Conservation (phyloP, 2,329 filamentous ascomycete species). For the Stachybotrys chartarum region DNA sequence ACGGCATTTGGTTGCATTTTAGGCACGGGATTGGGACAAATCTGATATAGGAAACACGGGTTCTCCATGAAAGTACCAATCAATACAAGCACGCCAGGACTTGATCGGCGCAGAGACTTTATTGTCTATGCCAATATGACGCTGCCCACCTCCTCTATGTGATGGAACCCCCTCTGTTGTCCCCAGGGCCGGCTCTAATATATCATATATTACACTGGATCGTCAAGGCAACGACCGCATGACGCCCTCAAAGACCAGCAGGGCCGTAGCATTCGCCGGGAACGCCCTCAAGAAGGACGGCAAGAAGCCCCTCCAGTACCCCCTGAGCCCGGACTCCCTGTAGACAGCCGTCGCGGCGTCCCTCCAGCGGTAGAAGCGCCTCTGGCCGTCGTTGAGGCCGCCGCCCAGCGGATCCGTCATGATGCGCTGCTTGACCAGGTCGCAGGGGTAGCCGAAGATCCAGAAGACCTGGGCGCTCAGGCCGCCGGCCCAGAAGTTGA, state of each 20-base stretch:
- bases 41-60: neutral
- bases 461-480: conserved; percentile 92
- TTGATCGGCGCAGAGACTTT: neutral
- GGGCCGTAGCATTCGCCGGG: conserved; percentile 88
- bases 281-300: conserved; percentile 93
- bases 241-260: conserved; percentile 88
- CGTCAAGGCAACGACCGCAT: conserved; percentile 58
- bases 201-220: neutral
- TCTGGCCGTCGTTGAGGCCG: conserved; percentile 56
- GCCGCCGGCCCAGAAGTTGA: conserved; percentile 98
- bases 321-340: conserved; percentile 65
- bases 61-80: neutral
- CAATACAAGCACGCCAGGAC: neutral
- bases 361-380: conserved; percentile 67
- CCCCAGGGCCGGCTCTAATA: neutral
- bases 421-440: conserved; percentile 91
- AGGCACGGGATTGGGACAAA: neutral
- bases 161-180: too few relatives aligned
- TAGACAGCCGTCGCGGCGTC: conserved; percentile 75
- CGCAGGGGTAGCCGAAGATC: conserved; percentile 84
- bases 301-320: conserved; percentile 89
- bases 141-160: too few relatives aligned
- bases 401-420: conserved; percentile 91
- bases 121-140: neutral
- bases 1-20: conserved; percentile 19